Conservation (phyloP, 2,329 filamentous ascomycete genomes). For the Cladosporium halotolerans region DNA sequence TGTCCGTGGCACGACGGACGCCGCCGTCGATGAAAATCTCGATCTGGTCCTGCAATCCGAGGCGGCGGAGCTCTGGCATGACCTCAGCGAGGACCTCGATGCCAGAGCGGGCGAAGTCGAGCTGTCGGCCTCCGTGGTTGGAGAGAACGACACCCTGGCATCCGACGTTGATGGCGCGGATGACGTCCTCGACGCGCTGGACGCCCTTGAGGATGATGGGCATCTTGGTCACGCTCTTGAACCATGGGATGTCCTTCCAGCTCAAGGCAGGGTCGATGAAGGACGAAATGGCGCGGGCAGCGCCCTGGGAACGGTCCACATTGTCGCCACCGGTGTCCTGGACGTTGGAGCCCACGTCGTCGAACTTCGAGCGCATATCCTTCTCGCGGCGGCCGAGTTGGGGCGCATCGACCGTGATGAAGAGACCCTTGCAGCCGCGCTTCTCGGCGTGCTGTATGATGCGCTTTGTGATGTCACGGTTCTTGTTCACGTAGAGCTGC, state of each 20-base stretch:
- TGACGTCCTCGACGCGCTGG: conserved; percentile 89
- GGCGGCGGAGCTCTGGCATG: conserved; percentile 74
- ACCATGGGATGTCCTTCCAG: conserved; percentile 88
- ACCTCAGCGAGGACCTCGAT: conserved; percentile 90
- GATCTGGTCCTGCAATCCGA: conserved; percentile 61
- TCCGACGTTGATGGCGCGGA: conserved; percentile 65
- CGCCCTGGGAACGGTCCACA: conserved; percentile 84
- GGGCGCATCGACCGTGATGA: conserved; percentile 97
- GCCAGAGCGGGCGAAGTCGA: conserved; percentile 83
- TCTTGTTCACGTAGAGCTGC: conserved; percentile 83
- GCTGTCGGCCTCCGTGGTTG: conserved; percentile 91
- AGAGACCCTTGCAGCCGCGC: conserved; percentile 88
- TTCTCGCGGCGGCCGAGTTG: conserved; percentile 93
- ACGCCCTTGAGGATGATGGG: conserved; percentile 96
- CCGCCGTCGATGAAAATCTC: conserved; percentile 92
- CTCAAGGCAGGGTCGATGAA: conserved; percentile 94
- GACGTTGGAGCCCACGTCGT: conserved; percentile 72
- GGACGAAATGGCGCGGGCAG: conserved; percentile 85
- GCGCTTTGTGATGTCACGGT: conserved; percentile 79
- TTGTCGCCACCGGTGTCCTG: conserved; percentile 60
- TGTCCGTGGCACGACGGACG: conserved; percentile 82
- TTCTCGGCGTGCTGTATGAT: conserved; percentile 89
- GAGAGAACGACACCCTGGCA: conserved; percentile 88
- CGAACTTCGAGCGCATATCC: conserved; percentile 82
- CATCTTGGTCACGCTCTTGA: conserved; percentile 82